Percentiles rank a stretch among this genome's conserved stretches.
Conservation (phyloP, 2,329 filamentous ascomycete genomes). For the Colletotrichum sp. region DNA sequence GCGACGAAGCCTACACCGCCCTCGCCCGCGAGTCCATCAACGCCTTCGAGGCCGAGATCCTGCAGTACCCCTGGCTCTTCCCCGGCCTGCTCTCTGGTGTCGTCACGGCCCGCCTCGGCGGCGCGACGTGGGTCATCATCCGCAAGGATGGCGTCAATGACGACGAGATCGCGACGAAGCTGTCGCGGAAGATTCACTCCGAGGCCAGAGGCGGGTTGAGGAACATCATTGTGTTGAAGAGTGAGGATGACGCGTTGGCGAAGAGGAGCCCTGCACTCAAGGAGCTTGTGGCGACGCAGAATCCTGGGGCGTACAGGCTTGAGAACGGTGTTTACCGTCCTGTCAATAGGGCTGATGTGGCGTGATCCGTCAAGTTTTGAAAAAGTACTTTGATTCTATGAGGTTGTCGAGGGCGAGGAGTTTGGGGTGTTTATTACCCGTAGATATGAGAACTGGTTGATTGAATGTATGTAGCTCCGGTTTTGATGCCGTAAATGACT, state of each 20-base stretch:
- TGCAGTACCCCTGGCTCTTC: conserved; percentile 94
- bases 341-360: conserved; percentile 23
- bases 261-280: conserved; percentile 26
- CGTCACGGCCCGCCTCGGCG: conserved; percentile 75
- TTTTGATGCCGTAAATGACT: neutral
- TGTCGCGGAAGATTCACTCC: conserved; percentile 24
- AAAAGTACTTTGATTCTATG: neutral
- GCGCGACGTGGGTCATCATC: conserved; percentile 44
- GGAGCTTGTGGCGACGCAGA: conserved; percentile 15
- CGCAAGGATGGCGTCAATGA: neutral
- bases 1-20: conserved; percentile 66
- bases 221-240: conserved; percentile 26
- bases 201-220: conserved; percentile 32
- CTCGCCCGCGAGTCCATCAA: conserved; percentile 77
- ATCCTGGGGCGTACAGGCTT: conserved; percentile 24
- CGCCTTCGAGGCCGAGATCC: conserved; percentile 88
- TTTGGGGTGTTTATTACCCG: neutral
- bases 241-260: conserved; percentile 23
- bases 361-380: neutral
- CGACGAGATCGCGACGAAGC: conserved; percentile 8
- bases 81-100: conserved; percentile 79
- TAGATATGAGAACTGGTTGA: neutral
- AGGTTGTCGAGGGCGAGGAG: neutral
- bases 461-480: neutral
- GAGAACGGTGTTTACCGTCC: conserved; percentile 24